Conservation (phyloP, 2,329 filamentous ascomycete species). For the Aspergillus sp. region DNA sequence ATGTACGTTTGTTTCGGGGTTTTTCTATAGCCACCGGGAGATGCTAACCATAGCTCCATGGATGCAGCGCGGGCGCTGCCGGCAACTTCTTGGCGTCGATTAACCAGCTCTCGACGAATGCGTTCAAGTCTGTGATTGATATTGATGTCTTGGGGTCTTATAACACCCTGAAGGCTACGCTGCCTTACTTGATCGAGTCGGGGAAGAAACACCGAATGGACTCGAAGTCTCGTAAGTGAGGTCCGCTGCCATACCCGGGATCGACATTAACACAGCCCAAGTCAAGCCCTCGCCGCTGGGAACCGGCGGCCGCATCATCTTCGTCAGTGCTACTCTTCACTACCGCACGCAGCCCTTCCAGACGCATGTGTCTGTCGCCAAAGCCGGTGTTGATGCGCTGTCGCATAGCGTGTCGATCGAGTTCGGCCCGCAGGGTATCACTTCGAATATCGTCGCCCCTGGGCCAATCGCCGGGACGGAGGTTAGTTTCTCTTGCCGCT, state of each 20-base stretch:
- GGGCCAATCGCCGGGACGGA: conserved; percentile 82
- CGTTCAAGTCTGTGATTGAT: conserved; percentile 90
- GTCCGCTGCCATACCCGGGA: not conserved
- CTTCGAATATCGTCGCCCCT: conserved; percentile 79
- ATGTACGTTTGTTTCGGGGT: conserved; percentile 49
- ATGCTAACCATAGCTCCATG: conserved; percentile 7
- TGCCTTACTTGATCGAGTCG: conserved; percentile 73
- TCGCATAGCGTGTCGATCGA: conserved; percentile 73
- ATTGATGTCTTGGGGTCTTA: conserved; percentile 92
- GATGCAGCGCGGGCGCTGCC: conserved; percentile 79
- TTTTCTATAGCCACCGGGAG: not conserved
- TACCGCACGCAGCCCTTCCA: conserved; percentile 80
- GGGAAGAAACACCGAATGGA: conserved; percentile 54
- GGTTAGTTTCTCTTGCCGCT: conserved; percentile 12
- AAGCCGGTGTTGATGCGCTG: conserved; percentile 81
- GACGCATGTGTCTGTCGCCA: conserved; percentile 82
- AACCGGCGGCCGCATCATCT: conserved; percentile 76
- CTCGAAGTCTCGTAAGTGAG: conserved; percentile 40
- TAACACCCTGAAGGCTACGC: conserved; percentile 86
- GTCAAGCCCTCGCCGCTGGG: conserved; percentile 35
- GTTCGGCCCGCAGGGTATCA: conserved; percentile 78
- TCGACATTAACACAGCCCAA: conserved; percentile 7
- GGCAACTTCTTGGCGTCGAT: conserved; percentile 92
- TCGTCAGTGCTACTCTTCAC: conserved; percentile 83
- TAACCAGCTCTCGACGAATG: conserved; percentile 70